Conservation (phyloP, 306 rosid genomes). For the Vicia sativa region DNA sequence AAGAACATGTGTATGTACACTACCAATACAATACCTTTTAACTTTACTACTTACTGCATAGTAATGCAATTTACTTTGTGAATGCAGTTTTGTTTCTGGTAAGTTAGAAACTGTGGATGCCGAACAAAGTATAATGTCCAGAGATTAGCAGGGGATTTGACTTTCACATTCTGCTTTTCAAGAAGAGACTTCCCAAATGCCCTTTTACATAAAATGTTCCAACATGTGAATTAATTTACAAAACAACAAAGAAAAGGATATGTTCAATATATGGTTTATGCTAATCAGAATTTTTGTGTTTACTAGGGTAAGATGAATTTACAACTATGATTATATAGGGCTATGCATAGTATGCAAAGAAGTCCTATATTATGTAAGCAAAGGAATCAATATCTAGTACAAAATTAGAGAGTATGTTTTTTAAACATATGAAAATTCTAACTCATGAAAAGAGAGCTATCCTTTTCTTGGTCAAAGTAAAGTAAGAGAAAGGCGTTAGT, state of each 20-base stretch:
- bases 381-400: slow-evolving; percentile 31
- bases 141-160: slow-evolving; percentile 13
- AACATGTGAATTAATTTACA: slow-evolving; percentile 35
- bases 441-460: background rate
- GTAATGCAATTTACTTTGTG: slow-evolving; percentile 20
- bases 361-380: slow-evolving; percentile 25
- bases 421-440: slow-evolving; percentile 20
- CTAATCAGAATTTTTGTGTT: slow-evolving; percentile 36
- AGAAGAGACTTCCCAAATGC: slow-evolving; percentile 45
- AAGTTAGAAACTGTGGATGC: slow-evolving; percentile 29
- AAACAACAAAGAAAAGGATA: slow-evolving; percentile 36
- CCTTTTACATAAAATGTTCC: slow-evolving; percentile 43
- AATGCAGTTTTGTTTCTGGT: slow-evolving; percentile 45
- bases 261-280: slow-evolving; percentile 41
- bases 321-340: slow-evolving; percentile 29
- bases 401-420: slow-evolving; percentile 40
- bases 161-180: slow-evolving; percentile 29
- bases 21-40: background rate
- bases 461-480: slow-evolving; percentile 3
- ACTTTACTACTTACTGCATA: slow-evolving; percentile 20
- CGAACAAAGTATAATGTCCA: slow-evolving; percentile 26
- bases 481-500: background rate
- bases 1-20: slow-evolving; percentile 46
- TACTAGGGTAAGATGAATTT: slow-evolving; percentile 35
- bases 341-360: slow-evolving; percentile 32